Base-by-base conservation (phyloP, 2,329 filamentous ascomycete genomes). In the Fusarium heterosporum region DNA sequence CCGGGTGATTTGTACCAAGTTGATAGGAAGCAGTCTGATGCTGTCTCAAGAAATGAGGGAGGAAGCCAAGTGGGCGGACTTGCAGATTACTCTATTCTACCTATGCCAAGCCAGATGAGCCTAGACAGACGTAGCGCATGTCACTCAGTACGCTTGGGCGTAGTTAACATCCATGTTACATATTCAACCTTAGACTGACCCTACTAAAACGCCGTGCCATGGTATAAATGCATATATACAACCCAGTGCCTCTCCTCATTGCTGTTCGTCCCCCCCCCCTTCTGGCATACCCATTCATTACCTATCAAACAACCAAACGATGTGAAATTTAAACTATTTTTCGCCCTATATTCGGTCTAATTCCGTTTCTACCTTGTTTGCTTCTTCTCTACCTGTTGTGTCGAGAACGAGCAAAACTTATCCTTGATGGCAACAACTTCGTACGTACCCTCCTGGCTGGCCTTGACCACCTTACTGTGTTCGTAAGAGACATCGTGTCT, bases 351-450 rank as follows among this genome's bases (percentile, higher is more conserved):
- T 47, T 39, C 32, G 19, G 22, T 40, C 25, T 26, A 16, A 19
- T 30, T 29, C 17, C 14, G 17, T 39, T 19, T 60, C 68, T 61
- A 76, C 52, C 75, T 83, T 77, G 74, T 80, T 73, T 83, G 81
- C 67, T 80, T 82, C 60, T 82, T 85, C 50, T 82, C 82, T 43
- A 84, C 79, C 67, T 87, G 85, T 74, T 90, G 86, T 62, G 89
- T 95, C 43, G 92, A 92, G 78, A 97, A 97, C 26, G 93, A 90
- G 77, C 96, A 99, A 81, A 88, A 96, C 74, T 89, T 89, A 79
- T 99, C 96, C 83, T 96, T 96, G 79, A 99, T 97, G 12, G 93
- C 90, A 29, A 98, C 92, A 17, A 99, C 95, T 81, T 99, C 96
- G 76, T 99, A 99, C 69, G 93, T 97, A 48, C 96, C 96, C 83